Evolutionary conservation across 108 stramenopile genomes (phyloP).

Genomic region (Conticribra weissflogii): DNA sequence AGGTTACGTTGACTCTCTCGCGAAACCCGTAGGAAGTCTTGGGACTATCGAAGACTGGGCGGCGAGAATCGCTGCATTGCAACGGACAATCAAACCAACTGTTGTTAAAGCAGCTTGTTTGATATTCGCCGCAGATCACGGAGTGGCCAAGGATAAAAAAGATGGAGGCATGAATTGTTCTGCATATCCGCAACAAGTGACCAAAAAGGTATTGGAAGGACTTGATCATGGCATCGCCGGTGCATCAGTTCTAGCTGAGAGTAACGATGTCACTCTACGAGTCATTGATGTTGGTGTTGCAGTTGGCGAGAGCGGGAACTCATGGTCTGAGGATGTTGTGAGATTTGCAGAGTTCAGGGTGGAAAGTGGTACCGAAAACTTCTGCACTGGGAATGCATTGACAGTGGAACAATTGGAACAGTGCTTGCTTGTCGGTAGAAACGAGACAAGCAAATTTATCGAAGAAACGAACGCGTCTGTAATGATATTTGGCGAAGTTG

Average conservation of each 20-base stretch:
- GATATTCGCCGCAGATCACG: slow-evolving; percentile 86
- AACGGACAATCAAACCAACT: slow-evolving; percentile 44
- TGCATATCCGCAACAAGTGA: slow-evolving; percentile 75
- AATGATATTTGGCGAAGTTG: slow-evolving; percentile 78
- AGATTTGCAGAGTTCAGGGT: slow-evolving; percentile 42
- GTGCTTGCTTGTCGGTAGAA: slow-evolving; percentile 52
- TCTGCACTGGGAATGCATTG: slow-evolving; percentile 70
- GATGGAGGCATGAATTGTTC: slow-evolving; percentile 75
- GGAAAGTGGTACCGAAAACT: slow-evolving; percentile 59
- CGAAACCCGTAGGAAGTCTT: slow-evolving; percentile 82
- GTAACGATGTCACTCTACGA: slow-evolving; percentile 49
- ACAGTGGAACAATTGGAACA: slow-evolving; percentile 51
- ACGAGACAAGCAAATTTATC: slow-evolving; percentile 31
- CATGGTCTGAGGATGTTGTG: slow-evolving; percentile 42
- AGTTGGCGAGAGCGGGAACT: slow-evolving; percentile 15
- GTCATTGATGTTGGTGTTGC: slow-evolving; percentile 81
- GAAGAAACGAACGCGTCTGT: slow-evolving; percentile 30
- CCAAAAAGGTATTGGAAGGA: slow-evolving; percentile 56
- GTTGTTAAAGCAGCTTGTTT: slow-evolving; percentile 48
- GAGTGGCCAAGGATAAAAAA: slow-evolving; percentile 52
- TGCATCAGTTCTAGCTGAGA: slow-evolving; percentile 60
- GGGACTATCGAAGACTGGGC: slow-evolving; percentile 80
- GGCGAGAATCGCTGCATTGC: slow-evolving; percentile 61
- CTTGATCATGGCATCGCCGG: slow-evolving; percentile 65
- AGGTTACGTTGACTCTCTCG: slow-evolving; percentile 63